These are phyloP conservation scores for Terfezia claveryi DNA, from an alignment of 495 filamentous ascomycete genomes.

Conservation along the genomic window DNA sequence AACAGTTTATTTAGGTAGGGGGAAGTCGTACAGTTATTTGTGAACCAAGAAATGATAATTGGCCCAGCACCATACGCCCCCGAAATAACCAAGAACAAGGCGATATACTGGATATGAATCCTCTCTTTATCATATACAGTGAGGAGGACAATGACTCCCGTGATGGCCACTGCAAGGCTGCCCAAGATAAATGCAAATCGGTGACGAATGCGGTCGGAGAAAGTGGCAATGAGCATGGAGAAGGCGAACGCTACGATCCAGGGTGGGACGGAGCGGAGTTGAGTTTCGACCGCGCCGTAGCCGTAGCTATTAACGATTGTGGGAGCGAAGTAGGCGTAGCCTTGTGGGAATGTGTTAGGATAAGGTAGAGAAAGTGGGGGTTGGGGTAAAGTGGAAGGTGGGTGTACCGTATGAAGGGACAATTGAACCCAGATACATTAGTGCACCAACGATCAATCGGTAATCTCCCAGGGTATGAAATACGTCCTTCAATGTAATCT, in stretches of 20 bases:
- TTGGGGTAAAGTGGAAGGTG: not conserved
- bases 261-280: constrained; percentile 64
- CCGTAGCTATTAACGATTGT: constrained; percentile 49
- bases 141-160: constrained; percentile 52
- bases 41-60: constrained; percentile 78
- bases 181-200: constrained; percentile 53
- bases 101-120: constrained; percentile 40
- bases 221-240: constrained; percentile 46
- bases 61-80: constrained; percentile 53
- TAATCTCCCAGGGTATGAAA: constrained; percentile 52
- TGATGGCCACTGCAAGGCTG: constrained; percentile 39
- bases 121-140: constrained; percentile 33
- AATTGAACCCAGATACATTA: constrained; percentile 81
- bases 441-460: constrained; percentile 51
- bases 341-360: not conserved
- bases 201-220: constrained; percentile 46
- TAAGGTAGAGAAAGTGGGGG: constrained; percentile 10
- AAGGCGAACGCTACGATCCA: constrained; percentile 63
- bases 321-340: constrained; percentile 55
- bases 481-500: constrained; percentile 42
- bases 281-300: constrained; percentile 47
- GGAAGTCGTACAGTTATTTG: constrained; percentile 38
- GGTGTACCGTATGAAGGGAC: constrained; percentile 57
- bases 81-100: constrained; percentile 49
- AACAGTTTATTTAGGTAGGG: constrained; percentile 14